Conservation (phyloP, 352 stramenopile species). For the Phytophthora fragariaefolia region DNA sequence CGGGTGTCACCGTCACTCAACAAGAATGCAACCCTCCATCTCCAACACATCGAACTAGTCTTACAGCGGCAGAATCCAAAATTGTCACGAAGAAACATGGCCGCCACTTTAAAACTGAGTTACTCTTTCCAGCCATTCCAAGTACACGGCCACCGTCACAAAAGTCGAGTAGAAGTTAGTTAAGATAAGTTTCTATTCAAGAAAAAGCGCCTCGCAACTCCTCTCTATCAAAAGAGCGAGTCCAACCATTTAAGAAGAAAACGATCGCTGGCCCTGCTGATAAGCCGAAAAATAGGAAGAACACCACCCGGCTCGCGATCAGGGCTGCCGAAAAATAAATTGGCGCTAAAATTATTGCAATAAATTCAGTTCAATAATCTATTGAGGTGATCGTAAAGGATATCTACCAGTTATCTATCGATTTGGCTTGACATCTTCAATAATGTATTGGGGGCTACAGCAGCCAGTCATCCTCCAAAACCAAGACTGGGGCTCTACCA, state of each 20-base stretch:
- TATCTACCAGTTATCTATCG: too few species aligned
- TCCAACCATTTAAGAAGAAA: conserved; percentile 37
- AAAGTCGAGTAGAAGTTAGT: conserved; percentile 4
- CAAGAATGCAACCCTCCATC: conserved; percentile 11
- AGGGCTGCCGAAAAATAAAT: too few species aligned
- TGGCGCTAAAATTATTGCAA: too few species aligned
- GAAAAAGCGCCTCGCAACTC: conserved; percentile 1
- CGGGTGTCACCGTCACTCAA: conserved; percentile 28
- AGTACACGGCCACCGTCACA: conserved; percentile 16
- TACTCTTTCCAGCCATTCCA: conserved; percentile 38
- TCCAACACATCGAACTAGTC: conserved; percentile 4
- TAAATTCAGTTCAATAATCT: too few species aligned
- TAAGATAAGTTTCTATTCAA: background rate
- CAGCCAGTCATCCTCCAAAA: too few species aligned
- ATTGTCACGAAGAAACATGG: conserved; percentile 38
- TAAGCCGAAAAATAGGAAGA: conserved; percentile 56
- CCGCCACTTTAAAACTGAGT: conserved; percentile 44
- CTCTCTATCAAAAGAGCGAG: background rate
- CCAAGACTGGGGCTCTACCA: too few species aligned
- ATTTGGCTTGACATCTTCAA: too few species aligned
- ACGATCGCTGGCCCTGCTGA: conserved; percentile 42
- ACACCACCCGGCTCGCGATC: conserved; percentile 52
- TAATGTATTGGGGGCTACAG: too few species aligned
- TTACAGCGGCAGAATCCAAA: conserved; percentile 11
- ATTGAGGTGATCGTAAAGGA: too few species aligned